Evolutionary conservation across 2,329 filamentous ascomycete genomes (phyloP), one percentile per base, ranked within the genome.

Genomic region (Tolypocladium tropicale): DNA sequence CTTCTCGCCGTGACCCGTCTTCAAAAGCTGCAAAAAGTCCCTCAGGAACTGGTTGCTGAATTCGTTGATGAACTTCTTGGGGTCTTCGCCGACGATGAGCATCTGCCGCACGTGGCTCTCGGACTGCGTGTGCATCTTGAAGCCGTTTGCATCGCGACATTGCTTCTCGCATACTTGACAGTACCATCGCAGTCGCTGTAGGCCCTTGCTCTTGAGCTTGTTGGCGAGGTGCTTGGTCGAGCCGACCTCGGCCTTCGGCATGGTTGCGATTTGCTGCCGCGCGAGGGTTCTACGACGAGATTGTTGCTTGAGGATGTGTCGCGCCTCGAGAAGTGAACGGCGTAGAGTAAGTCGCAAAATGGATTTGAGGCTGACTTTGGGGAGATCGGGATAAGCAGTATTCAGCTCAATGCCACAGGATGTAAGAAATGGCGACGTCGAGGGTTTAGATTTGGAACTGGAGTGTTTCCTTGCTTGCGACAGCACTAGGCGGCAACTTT

Each of bases 171-270:
- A 96, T 6, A 88, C 83, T 68, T 88, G 84, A 60, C 92, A 96
- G 75, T 92, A 97, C 89, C 90, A 99, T 69, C 93, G 83, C 55
- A 99, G 78, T 7, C 93, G 82, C 66, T 94, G 88, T 12, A 84
- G 73, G 55, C 85, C 85, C 70, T 90, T 88, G 60, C 84, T 82
- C 74, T 96, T 96, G 76, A 96, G 86, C 74, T 91, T 88, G 76
- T 97, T 97, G 73, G 82, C 84, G 58, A 97, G 81, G 70, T 90
- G 83, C 75, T 96, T 97, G n/a, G 87, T 90, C 56, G 86, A 89
- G 60, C 94, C 94, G 55, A 90, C 85, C 77, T 97, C 94, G 65
- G 94, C 94, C 77, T 89, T 90, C 54, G 87, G 86, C 93, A 97
- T 97, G 54, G 69, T 86, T 50, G 43, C 34, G 39, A 37, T 21